phyloP scores from a whole-genome alignment of 202 grass and related monocot species.

The Brachypodium distachyon region DNA sequence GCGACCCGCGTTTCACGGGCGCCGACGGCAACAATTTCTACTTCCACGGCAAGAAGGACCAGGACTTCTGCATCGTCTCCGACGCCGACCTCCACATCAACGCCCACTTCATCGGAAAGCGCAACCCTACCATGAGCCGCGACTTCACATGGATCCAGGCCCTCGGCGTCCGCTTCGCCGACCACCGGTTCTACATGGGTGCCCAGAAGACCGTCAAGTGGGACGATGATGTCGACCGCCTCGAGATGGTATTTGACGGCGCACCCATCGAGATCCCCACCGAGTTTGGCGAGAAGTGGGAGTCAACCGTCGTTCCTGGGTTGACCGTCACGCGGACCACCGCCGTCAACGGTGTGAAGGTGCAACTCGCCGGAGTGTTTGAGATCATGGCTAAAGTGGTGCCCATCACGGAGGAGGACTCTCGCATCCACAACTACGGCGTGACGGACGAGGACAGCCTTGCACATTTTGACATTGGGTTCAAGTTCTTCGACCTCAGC shows the following conservation, averaged over 20 bases:
- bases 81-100: conserved; percentile 69
- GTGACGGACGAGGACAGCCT: conserved; percentile 41
- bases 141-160: conserved; percentile 92
- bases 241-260: conserved; percentile 40
- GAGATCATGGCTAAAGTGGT: conserved; percentile 30
- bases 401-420: conserved; percentile 47
- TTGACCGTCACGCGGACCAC: conserved; percentile 19
- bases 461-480: conserved; percentile 45
- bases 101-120: conserved; percentile 75
- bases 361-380: conserved; percentile 32
- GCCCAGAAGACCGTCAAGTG: conserved; percentile 35
- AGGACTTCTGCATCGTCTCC: conserved; percentile 56
- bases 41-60: conserved; percentile 67
- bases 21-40: conserved; percentile 83
- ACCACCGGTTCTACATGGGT: conserved; percentile 49
- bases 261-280: conserved; percentile 6
- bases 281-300: conserved; percentile 9
- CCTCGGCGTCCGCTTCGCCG: conserved; percentile 46
- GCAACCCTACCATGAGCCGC: conserved; percentile 37
- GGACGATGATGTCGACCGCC: conserved; percentile 30
- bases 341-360: conserved; percentile 15
- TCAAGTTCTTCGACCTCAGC: conserved; percentile 47
- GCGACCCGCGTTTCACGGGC: conserved; percentile 63
- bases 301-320: not conserved
- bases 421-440: conserved; percentile 45